A percentile compares a stretch with the other conserved stretches of the same genome.
These are phyloP conservation scores for Leptographium radiaticola DNA, from an alignment of 2,329 filamentous ascomycete genomes.

Conservation along the genomic window DNA sequence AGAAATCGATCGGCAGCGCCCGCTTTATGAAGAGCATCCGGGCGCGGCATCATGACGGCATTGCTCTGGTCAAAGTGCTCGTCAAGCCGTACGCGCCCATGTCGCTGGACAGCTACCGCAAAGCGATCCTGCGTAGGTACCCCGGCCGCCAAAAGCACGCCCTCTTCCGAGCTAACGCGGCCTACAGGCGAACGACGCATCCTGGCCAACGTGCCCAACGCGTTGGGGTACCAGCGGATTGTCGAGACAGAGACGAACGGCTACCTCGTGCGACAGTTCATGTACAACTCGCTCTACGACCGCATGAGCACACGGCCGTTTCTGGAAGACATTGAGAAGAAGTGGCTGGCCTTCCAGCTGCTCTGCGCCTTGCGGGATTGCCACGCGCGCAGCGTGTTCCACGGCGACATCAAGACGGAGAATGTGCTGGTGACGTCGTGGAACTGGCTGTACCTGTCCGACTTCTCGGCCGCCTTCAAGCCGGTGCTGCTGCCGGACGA, in stretches of 20 bases:
- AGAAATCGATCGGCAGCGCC: constrained; percentile 80
- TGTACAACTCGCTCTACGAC: constrained; percentile 95
- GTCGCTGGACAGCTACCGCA: constrained; percentile 66
- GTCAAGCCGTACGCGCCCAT: constrained; percentile 83
- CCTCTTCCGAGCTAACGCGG: not conserved
- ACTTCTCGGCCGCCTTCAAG: constrained; percentile 94
- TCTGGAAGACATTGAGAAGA: constrained; percentile 94
- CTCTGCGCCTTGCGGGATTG: constrained; percentile 87
- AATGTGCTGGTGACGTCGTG: constrained; percentile 95
- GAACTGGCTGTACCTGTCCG: constrained; percentile 98
- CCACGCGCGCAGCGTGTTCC: constrained; percentile 77
- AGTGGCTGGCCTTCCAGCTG: constrained; percentile 94
- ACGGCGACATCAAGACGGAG: constrained; percentile 97
- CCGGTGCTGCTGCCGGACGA: constrained; percentile 88
- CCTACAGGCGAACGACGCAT: constrained; percentile 60
- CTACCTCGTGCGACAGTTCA: constrained; percentile 85
- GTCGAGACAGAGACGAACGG: constrained; percentile 86
- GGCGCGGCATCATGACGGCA: constrained; percentile 76
- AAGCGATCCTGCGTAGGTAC: constrained; percentile 56
- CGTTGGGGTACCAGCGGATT: constrained; percentile 77
- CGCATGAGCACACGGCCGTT: constrained; percentile 93
- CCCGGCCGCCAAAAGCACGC: not conserved
- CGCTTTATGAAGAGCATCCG: constrained; percentile 96
- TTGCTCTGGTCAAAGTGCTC: constrained; percentile 88
- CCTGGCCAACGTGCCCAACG: constrained; percentile 77